These are phyloP conservation scores for Rhodomyrtus psidioides DNA, from an alignment of 441 rosid species.

Conservation along the genomic window DNA sequence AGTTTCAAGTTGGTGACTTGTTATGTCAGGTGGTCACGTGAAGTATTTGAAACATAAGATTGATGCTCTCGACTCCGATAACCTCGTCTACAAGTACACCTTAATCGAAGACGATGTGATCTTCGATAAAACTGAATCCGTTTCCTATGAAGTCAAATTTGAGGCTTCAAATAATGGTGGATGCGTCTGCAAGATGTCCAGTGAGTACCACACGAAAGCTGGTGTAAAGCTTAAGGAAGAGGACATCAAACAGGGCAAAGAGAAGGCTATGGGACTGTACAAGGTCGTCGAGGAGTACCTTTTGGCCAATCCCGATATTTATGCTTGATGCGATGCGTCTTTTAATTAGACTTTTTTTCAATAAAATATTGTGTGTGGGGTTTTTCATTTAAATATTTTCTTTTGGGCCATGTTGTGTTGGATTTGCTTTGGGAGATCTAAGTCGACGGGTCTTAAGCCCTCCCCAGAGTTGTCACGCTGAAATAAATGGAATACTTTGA, in stretches of 20 bases:
- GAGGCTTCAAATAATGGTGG: neutral
- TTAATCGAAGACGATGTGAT: neutral
- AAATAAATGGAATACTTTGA: neutral
- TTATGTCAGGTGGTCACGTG: neutral
- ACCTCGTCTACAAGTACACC: neutral
- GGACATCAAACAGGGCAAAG: slow-evolving; percentile 3
- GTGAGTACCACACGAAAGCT: neutral
- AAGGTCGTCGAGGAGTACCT: slow-evolving; percentile 3
- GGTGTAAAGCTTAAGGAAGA: neutral
- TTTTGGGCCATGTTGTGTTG: neutral
- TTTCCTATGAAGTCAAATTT: neutral
- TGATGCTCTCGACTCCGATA: neutral
- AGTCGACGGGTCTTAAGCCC: neutral
- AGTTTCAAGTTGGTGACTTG: neutral
- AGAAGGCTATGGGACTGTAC: slow-evolving; percentile 1
- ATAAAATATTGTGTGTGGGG: neutral
- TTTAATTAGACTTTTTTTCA: neutral
- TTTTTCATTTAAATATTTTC: neutral
- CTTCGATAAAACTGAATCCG: neutral
- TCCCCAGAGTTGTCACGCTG: neutral
- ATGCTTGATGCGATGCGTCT: neutral
- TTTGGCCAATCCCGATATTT: neutral
- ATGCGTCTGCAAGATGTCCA: neutral
- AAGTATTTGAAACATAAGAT: slow-evolving; percentile 4
- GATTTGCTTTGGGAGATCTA: neutral